These are phyloP conservation scores for Drechslerella stenobrocha DNA, from an alignment of 2,329 filamentous ascomycete genomes.

Conservation along the genomic window DNA sequence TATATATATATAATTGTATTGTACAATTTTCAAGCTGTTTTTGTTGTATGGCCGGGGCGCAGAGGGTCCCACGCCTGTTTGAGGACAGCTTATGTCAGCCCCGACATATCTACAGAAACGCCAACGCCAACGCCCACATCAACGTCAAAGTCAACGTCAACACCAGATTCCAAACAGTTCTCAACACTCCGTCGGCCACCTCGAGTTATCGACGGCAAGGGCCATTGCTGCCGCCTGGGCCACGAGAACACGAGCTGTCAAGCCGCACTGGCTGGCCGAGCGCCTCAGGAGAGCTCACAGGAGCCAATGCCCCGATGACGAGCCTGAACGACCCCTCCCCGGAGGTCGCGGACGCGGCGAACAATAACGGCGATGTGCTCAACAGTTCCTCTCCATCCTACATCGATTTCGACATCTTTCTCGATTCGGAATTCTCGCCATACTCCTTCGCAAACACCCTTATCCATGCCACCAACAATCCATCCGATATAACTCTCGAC, in stretches of 20 bases:
- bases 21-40: too few species aligned
- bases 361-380: slow-evolving; percentile 12
- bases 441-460: slow-evolving; percentile 83
- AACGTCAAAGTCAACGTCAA: too few species aligned
- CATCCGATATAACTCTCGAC: slow-evolving; percentile 84
- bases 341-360: slow-evolving; percentile 23
- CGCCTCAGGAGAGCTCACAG: slow-evolving; percentile 7
- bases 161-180: too few species aligned
- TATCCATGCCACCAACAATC: slow-evolving; percentile 86
- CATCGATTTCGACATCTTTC: slow-evolving; percentile 92
- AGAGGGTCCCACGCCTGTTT: too few species aligned
- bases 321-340: slow-evolving; percentile 29
- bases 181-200: too few species aligned
- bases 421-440: slow-evolving; percentile 79
- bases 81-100: too few species aligned
- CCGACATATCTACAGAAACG: too few species aligned
- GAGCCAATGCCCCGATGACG: slow-evolving; percentile 16
- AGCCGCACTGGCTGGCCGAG: slow-evolving; percentile 11
- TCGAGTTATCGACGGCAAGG: too few species aligned
- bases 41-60: too few species aligned
- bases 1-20: too few species aligned
- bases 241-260: slow-evolving; percentile 7
- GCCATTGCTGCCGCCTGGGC: too few species aligned
- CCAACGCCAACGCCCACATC: too few species aligned
- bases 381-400: slow-evolving; percentile 64